Base-by-base conservation (phyloP, 257 asterid species). In the Solanum pinnatisectum region DNA sequence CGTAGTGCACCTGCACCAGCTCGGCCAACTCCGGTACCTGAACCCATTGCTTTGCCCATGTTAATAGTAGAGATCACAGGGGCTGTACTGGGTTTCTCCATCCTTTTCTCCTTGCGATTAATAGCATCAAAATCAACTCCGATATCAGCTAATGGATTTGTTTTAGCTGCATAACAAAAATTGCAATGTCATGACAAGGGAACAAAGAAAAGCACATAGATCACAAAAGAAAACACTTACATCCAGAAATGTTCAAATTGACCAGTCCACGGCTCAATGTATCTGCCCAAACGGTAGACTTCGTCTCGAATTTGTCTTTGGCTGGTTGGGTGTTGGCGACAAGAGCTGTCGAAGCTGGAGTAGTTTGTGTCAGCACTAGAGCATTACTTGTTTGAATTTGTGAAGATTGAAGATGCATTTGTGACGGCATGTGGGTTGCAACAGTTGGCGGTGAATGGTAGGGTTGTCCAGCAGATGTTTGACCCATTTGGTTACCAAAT, bases 21-120 rank as follows among this genome's bases (percentile, higher is more conserved):
- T 39, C 98, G 96, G 37, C 98, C 99, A 60, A 96, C 88, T 52
- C 99, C 99, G 56, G 98, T 94, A 89, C 99, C 99, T 30, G 97
- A 93, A 46, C 99, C 99, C 99, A 97, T 97, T 82, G 99, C 99
- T 91, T 96, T 94, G 65, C 99, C 99, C 99, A 97, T 97, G 84
- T 87, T 92, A 63, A 96, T 73, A 9, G 94, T 97, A 44, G 99
- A 96, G 73, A 94, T 90, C 46, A 86, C 92, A 2, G 98, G 63
- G 59, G 95, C 44, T 6, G 94, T 88, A 10, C 95, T 89, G 85
- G 98, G 98, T 89, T 95, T 96, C 88, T 94, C 99, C 98, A 96
- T 94, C 91, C 99, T 93, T 92, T 93, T 97, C 89, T 97, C 99
- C 93, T 89, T 96, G 68, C 99, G 98, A 86, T 97, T 97, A 88